Evolutionary conservation across 129 eudicot species (phyloP).

Genomic region (Pittosporum tobira): DNA sequence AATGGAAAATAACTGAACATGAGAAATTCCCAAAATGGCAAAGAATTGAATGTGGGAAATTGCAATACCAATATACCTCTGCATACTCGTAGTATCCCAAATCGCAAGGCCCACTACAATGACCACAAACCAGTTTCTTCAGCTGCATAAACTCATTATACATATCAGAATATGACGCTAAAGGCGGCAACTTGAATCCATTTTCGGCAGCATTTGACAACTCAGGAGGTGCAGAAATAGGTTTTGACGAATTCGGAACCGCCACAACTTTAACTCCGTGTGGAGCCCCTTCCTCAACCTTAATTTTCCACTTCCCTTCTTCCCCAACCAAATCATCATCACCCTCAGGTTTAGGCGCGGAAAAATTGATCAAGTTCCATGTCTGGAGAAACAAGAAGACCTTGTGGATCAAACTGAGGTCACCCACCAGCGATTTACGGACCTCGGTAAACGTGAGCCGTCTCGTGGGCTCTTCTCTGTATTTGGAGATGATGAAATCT

Average conservation of each 20-base stretch:
- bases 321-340: slow-evolving; percentile 25
- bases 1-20: neutral
- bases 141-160: slow-evolving; percentile 35
- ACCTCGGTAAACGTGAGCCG: slow-evolving; percentile 74
- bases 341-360: slow-evolving; percentile 12
- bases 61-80: slow-evolving; percentile 31
- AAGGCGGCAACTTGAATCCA: slow-evolving; percentile 52
- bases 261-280: slow-evolving; percentile 89
- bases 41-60: neutral
- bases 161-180: slow-evolving; percentile 76
- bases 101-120: slow-evolving; percentile 53
- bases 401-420: slow-evolving; percentile 49
- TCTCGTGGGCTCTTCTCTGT: slow-evolving; percentile 65
- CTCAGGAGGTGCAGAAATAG: slow-evolving; percentile 28
- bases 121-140: slow-evolving; percentile 48
- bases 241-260: slow-evolving; percentile 63
- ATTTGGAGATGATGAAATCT: slow-evolving; percentile 76
- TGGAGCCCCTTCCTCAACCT: slow-evolving; percentile 96
- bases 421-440: slow-evolving; percentile 79
- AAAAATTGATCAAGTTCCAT: slow-evolving; percentile 85
- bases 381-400: slow-evolving; percentile 62
- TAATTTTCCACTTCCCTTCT: slow-evolving; percentile 46
- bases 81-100: slow-evolving; percentile 42
- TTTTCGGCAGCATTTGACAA: slow-evolving; percentile 15
- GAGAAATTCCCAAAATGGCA: neutral